A percentile compares a stretch with the other conserved stretches of the same genome.
These are phyloP conservation scores for Leccinum imitatum DNA, from an alignment of 768 basidiomycete genomes.

Conservation along the genomic window DNA sequence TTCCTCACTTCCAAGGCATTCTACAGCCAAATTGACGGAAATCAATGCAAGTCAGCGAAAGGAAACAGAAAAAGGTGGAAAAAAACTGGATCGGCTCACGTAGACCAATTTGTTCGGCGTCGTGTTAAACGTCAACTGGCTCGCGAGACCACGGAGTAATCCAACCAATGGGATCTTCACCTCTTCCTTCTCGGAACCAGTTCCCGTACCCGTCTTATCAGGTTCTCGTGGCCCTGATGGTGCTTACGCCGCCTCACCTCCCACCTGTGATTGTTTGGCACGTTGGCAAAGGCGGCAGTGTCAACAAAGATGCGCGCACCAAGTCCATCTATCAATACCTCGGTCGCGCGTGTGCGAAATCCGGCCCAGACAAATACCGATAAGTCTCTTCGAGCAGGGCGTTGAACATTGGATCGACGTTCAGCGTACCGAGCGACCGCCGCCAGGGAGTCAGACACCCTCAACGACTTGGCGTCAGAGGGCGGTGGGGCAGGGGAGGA, in stretches of 20 bases:
- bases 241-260: slow-evolving; percentile 7
- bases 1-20: slow-evolving; percentile 62
- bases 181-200: slow-evolving; percentile 30
- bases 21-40: slow-evolving; percentile 34
- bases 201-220: background rate
- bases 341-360: slow-evolving; percentile 62
- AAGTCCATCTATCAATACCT: slow-evolving; percentile 56
- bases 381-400: slow-evolving; percentile 70
- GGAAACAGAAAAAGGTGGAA: background rate
- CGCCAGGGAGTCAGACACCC: background rate
- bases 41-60: slow-evolving; percentile 3
- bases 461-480: slow-evolving; percentile 3
- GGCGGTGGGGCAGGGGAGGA: slow-evolving; percentile 23
- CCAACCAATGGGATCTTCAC: slow-evolving; percentile 70
- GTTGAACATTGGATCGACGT: slow-evolving; percentile 45
- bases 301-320: slow-evolving; percentile 61
- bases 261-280: slow-evolving; percentile 1
- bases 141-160: slow-evolving; percentile 74
- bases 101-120: slow-evolving; percentile 82
- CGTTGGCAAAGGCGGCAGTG: slow-evolving; percentile 14
- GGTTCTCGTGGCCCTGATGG: slow-evolving; percentile 15
- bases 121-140: slow-evolving; percentile 62
- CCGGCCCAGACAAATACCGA: slow-evolving; percentile 56
- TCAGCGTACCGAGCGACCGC: slow-evolving; percentile 2
- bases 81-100: slow-evolving; percentile 50